These are phyloP conservation scores for Acorus calamus DNA, from an alignment of 106 monocot genomes.

Conservation along the genomic window DNA sequence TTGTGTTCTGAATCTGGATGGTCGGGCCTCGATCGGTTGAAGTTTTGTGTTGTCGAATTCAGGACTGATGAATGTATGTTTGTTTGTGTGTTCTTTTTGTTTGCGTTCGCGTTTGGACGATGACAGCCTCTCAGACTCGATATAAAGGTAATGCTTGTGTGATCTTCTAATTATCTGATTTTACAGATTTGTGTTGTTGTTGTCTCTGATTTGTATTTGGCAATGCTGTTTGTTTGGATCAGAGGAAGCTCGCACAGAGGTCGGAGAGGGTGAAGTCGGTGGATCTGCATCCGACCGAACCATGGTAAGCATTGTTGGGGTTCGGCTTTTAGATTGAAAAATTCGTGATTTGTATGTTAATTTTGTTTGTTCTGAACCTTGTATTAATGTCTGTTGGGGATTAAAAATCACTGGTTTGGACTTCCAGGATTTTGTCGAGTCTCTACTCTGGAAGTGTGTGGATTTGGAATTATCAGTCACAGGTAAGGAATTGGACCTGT, in stretches of 20 bases:
- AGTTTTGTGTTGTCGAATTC: no score
- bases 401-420: no score
- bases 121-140: slow-evolving; percentile 76
- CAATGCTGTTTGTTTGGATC: slow-evolving; percentile 9
- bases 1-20: no score
- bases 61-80: neutral
- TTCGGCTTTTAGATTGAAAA: neutral
- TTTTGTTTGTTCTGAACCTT: neutral
- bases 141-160: slow-evolving; percentile 44
- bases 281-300: slow-evolving; percentile 78
- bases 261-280: slow-evolving; percentile 76
- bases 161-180: neutral
- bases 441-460: slow-evolving; percentile 92
- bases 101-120: slow-evolving; percentile 4
- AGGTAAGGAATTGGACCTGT: slow-evolving; percentile 29
- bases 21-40: no score
- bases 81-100: slow-evolving; percentile 7
- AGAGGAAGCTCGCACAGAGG: slow-evolving; percentile 69
- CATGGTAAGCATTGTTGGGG: slow-evolving; percentile 51
- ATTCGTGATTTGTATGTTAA: neutral
- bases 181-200: neutral
- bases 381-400: no score
- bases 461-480: slow-evolving; percentile 83
- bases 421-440: slow-evolving; percentile 81
- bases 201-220: neutral